Percentiles rank a stretch among this genome's conserved stretches.
phyloP scores from a whole-genome alignment of 352 stramenopile genomes.

The Hyaloperonospora brassicae region DNA sequence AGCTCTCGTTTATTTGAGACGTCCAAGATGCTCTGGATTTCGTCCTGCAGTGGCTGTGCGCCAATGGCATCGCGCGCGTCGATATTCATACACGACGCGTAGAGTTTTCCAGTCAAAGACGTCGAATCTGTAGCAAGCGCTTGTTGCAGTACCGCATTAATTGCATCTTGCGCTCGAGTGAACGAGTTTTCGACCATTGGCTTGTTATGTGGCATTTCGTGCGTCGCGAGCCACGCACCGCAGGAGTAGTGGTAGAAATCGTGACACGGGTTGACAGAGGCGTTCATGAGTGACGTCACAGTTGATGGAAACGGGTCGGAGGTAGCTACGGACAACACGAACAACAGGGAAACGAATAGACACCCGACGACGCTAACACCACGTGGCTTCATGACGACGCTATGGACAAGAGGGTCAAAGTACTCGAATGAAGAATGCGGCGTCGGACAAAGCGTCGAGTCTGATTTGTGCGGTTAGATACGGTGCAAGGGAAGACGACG shows the following conservation, averaged over 20 bases:
- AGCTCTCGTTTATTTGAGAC: conserved; percentile 32
- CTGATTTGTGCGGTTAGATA: too few relatives aligned
- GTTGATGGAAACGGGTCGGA: too few relatives aligned
- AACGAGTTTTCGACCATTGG: conserved; percentile 41
- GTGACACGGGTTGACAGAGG: conserved; percentile 38
- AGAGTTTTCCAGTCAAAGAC: conserved; percentile 54
- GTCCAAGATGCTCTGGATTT: conserved; percentile 31
- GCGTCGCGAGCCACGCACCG: conserved; percentile 41
- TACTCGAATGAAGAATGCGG: too few relatives aligned
- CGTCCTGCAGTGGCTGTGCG: conserved; percentile 30
- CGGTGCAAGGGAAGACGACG: too few relatives aligned
- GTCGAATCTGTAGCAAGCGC: conserved; percentile 51
- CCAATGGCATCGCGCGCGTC: conserved; percentile 37
- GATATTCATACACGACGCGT: conserved; percentile 57
- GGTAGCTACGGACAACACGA: too few relatives aligned
- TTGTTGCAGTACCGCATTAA: conserved; percentile 44
- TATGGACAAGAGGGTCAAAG: too few relatives aligned
- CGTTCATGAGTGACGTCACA: conserved; percentile 50
- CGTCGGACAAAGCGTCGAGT: too few relatives aligned
- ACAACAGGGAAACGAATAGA: too few relatives aligned
- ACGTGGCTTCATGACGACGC: too few relatives aligned
- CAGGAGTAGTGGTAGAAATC: conserved; percentile 76
- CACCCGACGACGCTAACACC: too few relatives aligned
- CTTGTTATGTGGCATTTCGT: conserved; percentile 29
- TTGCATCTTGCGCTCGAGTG: conserved; percentile 34